Evolutionary conservation across 495 filamentous ascomycete genomes (phyloP).

Genomic region (Neurospora sp.): DNA sequence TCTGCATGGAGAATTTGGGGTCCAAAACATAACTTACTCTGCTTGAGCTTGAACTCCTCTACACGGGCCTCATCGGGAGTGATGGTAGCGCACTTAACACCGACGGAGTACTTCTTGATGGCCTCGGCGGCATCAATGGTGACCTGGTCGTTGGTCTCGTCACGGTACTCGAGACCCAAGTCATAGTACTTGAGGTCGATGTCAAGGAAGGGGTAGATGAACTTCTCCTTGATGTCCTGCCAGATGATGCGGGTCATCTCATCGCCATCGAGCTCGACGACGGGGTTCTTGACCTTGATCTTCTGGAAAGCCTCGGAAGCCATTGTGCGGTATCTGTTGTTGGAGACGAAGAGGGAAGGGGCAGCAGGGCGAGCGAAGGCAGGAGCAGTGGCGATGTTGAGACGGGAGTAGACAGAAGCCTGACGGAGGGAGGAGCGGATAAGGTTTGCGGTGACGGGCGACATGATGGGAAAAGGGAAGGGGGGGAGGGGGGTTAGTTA

Average conservation of each 20-base stretch:
- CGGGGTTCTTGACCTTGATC: slow-evolving; percentile 96
- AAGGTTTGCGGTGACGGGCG: slow-evolving; percentile 16
- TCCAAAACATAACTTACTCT: slow-evolving; percentile 49
- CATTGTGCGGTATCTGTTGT: slow-evolving; percentile 29
- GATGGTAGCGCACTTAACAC: slow-evolving; percentile 98
- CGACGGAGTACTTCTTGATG: slow-evolving; percentile 96
- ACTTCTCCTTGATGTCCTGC: slow-evolving; percentile 96
- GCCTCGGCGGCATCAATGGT: slow-evolving; percentile 91
- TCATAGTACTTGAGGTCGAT: slow-evolving; percentile 99
- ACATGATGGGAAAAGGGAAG: slow-evolving; percentile 16
- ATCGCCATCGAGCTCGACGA: slow-evolving; percentile 96
- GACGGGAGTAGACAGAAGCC: slow-evolving; percentile 5
- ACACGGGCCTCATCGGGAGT: slow-evolving; percentile 95
- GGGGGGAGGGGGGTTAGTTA: slow-evolving; percentile 7
- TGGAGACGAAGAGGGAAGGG: slow-evolving; percentile 14
- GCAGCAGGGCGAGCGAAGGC: neutral
- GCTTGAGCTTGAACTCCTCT: slow-evolving; percentile 95
- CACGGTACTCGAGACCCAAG: slow-evolving; percentile 86
- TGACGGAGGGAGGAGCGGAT: slow-evolving; percentile 21
- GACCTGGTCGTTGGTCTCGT: slow-evolving; percentile 92
- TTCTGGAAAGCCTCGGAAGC: slow-evolving; percentile 40
- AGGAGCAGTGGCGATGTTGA: neutral
- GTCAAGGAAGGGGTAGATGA: slow-evolving; percentile 89
- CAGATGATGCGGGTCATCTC: slow-evolving; percentile 99
- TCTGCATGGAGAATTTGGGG: neutral